Evolutionary conservation across 2,329 filamentous ascomycete species (phyloP).

Genomic region (Escovopsis weberi): DNA sequence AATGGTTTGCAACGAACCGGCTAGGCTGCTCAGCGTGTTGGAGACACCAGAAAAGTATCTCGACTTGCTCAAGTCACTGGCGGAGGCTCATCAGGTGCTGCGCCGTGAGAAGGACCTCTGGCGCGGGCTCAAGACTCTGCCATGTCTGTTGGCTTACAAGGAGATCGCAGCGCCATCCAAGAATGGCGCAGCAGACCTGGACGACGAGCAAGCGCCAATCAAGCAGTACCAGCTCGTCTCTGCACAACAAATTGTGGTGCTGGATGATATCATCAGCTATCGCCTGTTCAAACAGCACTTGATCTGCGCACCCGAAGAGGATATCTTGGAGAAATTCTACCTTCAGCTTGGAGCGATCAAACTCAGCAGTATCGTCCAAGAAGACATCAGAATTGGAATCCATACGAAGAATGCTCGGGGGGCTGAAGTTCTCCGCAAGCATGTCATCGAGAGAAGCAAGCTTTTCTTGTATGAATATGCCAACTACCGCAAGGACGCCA

Average conservation of each 20-base stretch:
- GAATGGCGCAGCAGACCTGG: conserved; percentile 32
- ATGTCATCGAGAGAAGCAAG: conserved; percentile 76
- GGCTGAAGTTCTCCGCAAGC: conserved; percentile 58
- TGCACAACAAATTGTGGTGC: conserved; percentile 58
- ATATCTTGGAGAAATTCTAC: conserved; percentile 74
- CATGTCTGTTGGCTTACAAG: conserved; percentile 72
- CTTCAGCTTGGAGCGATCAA: conserved; percentile 61
- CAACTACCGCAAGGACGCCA: conserved; percentile 57
- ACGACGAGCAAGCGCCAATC: conserved; percentile 51
- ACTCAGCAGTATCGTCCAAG: conserved; percentile 64
- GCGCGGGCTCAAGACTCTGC: conserved; percentile 56
- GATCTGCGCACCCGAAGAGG: conserved; percentile 81
- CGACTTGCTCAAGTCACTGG: conserved; percentile 64
- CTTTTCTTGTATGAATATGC: conserved; percentile 71
- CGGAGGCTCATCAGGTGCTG: conserved; percentile 53
- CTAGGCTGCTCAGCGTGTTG: conserved; percentile 64
- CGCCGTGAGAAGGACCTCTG: conserved; percentile 70
- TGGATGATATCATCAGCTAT: conserved; percentile 83
- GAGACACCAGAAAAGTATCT: conserved; percentile 78
- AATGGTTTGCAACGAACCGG: conserved; percentile 72
- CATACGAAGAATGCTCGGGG: conserved; percentile 50
- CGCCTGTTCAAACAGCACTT: conserved; percentile 75
- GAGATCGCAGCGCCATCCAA: conserved; percentile 43
- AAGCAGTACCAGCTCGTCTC: conserved; percentile 66
- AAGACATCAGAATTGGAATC: conserved; percentile 59